phyloP scores from a whole-genome alignment of 2,329 filamentous ascomycete species.

The Aspergillus phoenicis region DNA sequence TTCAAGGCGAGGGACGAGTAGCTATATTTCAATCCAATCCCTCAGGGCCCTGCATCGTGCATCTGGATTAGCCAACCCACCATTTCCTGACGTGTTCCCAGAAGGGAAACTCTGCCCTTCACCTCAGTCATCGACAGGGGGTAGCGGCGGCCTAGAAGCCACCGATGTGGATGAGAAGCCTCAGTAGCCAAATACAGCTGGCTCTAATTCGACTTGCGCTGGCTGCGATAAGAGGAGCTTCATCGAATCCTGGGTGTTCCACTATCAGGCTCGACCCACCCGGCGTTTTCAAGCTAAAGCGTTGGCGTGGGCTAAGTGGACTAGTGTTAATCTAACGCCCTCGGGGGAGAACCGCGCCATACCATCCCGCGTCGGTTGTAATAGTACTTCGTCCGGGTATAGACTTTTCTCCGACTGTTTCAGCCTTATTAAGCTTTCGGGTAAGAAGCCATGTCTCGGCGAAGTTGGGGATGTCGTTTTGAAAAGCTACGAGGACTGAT shows the following conservation, averaged over 20 bases:
- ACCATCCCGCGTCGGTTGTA: background rate
- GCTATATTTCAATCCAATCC: background rate
- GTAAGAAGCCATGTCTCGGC: background rate
- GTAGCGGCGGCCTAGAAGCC: background rate
- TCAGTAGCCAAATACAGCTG: background rate
- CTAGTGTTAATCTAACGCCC: constrained; percentile 1
- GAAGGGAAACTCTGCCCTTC: constrained; percentile 6
- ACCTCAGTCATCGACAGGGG: background rate
- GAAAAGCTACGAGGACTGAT: background rate
- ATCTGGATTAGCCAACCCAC: background rate
- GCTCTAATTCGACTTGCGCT: background rate
- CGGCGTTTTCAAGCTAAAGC: background rate
- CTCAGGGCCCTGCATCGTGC: background rate
- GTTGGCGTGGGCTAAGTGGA: background rate
- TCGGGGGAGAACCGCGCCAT: background rate
- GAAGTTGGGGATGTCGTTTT: background rate
- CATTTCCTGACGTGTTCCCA: background rate
- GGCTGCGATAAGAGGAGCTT: background rate
- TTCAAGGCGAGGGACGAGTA: background rate
- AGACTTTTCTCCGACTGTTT: background rate
- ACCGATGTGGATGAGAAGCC: background rate
- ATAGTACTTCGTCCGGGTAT: background rate
- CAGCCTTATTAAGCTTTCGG: background rate
- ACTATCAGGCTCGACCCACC: background rate
- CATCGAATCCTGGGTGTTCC: constrained; percentile 4